Percentiles rank a stretch among this genome's conserved stretches.
phyloP scores from a whole-genome alignment of 1,284 basidiomycete genomes.

The Naganishia sp. region DNA sequence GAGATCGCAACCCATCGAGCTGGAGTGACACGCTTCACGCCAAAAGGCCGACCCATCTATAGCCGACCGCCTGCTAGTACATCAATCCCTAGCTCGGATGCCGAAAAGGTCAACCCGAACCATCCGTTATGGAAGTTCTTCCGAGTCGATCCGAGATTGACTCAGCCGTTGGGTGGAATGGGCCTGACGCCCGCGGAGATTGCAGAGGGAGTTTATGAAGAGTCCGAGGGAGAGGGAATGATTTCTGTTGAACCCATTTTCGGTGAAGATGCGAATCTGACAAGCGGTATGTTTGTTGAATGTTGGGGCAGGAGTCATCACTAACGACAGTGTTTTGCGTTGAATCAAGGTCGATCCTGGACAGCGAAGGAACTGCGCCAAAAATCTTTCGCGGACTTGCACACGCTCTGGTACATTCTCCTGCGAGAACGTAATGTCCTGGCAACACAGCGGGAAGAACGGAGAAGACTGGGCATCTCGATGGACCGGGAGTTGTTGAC shows the following conservation, averaged over 20 bases:
- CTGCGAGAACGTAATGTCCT: conserved; percentile 83
- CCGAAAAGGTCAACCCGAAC: conserved; percentile 34
- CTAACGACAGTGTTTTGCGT: conserved; percentile 31
- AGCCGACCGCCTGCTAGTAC: conserved; percentile 43
- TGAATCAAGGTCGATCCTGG: conserved; percentile 74
- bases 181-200: conserved; percentile 40
- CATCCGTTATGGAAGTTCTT: conserved; percentile 55
- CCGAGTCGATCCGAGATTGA: conserved; percentile 35
- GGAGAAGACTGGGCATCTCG: conserved; percentile 62
- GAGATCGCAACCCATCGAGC: conserved; percentile 17
- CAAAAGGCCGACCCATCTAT: conserved; percentile 45
- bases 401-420: conserved; percentile 88
- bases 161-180: conserved; percentile 23
- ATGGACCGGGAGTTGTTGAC: conserved; percentile 42
- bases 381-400: conserved; percentile 88
- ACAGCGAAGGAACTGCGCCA: conserved; percentile 75
- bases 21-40: conserved; percentile 34
- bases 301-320: neutral
- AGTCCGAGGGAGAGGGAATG: conserved; percentile 42
- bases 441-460: conserved; percentile 80
- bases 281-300: conserved; percentile 40
- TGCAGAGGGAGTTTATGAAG: conserved; percentile 37
- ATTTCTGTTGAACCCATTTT: conserved; percentile 41
- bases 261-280: conserved; percentile 38
- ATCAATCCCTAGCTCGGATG: conserved; percentile 39